Conservation (phyloP, 371 early-diverging fungal species). For the Sporodiniella umbellata region DNA sequence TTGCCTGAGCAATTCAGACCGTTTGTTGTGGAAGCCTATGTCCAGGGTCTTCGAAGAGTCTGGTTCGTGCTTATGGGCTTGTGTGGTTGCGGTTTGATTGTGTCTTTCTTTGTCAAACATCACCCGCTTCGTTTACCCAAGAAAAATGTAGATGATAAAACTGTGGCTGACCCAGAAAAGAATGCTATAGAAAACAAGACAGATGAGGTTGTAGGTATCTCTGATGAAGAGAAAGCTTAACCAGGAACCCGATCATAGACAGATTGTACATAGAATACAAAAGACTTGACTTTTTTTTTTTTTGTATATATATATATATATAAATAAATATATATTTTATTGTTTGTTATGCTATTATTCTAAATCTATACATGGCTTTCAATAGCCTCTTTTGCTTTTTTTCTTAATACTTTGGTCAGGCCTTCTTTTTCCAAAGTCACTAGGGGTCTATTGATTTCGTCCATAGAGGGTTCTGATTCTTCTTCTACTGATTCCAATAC, state of each 20-base stretch:
- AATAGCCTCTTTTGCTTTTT: constrained; percentile 49
- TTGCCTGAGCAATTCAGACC: constrained; percentile 16
- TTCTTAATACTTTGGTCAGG: constrained; percentile 51
- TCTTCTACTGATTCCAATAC: constrained; percentile 38
- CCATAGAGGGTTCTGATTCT: constrained; percentile 54
- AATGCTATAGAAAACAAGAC: no score
- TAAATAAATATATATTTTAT: no score
- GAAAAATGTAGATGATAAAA: no score
- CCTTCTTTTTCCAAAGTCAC: constrained; percentile 53
- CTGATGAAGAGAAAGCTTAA: no score
- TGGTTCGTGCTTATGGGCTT: constrained; percentile 19
- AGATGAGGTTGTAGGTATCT: no score
- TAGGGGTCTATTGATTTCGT: constrained; percentile 64
- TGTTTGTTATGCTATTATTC: no score
- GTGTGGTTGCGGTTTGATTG: constrained; percentile 6
- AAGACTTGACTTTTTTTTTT: no score
- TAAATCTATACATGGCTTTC: no score
- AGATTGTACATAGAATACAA: no score
- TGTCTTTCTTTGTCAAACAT: constrained; percentile 3
- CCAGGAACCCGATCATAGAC: no score
- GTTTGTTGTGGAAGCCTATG: constrained; percentile 7
- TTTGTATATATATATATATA: background rate
- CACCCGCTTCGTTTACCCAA: no score
- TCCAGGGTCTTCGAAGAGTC: constrained; percentile 7
- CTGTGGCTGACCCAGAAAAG: no score